Base-by-base conservation (phyloP, 257 asterid genomes). In the Lantana camara region DNA sequence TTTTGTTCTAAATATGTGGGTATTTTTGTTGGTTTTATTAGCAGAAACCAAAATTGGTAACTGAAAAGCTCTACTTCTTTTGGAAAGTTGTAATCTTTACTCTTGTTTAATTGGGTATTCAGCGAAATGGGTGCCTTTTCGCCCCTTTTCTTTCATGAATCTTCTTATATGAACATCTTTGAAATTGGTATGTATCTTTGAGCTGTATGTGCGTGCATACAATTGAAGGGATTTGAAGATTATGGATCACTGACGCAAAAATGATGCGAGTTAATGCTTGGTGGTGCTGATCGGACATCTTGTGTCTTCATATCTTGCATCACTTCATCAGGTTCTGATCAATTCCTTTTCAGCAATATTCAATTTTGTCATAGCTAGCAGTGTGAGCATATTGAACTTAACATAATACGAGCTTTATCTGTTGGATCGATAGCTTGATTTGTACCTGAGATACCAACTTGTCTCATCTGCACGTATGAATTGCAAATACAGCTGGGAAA, bases 241-340 rank as follows among this genome's bases (percentile, higher is more conserved):
- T 19, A 37, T 49, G 81, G 81, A 76, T 56, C 81, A 44, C 77
- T 76, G 30, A 41, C 68, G 71, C 81, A 71, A 71, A 71, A 21
- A 66, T 76, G 81, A 67, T 71, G 64, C 16, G 71, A 71, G 74
- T 62, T 62, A 60, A 59, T 56, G 81, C 34, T 76, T 62, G 58
- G 68, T 47, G 67, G 55, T 42, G 59, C 6, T 24, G 7, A 34
- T 23, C 51, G 11, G 45, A 45, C 46, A 9, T 49, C 5, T 23
- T 19, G 11, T 51, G 20, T 51, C 57, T 24, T 51, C 57, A 40
- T 32, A 45, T 17, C 47, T 32, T 10, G 19, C 24, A 27, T 5
- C 30, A 48, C n/a, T 48, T 2, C 7, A 11, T 37, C 14, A 11
- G 47, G n/a, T 41, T 2, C 11, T 37, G 1, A 37, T 3, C 44